Base-by-base conservation (phyloP, 768 basidiomycete species). In the Xerocomellus chrysenteron region DNA sequence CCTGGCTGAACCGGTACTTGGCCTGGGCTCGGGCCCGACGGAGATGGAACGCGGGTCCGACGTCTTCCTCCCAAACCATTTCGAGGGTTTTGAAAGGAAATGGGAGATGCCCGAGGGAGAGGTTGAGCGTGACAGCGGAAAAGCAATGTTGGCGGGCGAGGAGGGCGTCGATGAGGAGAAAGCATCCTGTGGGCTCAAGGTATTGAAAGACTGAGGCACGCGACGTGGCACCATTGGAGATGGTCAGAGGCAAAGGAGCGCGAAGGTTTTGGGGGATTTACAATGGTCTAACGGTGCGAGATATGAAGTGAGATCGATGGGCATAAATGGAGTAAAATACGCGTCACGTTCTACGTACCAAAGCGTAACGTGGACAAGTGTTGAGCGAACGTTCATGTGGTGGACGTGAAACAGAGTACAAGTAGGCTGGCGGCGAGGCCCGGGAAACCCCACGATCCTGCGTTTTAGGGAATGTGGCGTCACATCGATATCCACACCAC, bases 41-140 rank as follows among this genome's bases (percentile, higher is more conserved):
- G 76, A 60, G 37, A 78, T 60, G 36, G 76, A 61, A 67, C 80
- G 80, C 43, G 83, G 78, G 10, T 78, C 75, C 2, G 86, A 84
- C 4, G 79, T 75, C 55, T 85, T 84, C 41, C 85, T 78, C 14
- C 72, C 78, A 67, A 90, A 90, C 88, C 88, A 90, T 76, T 82
- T 85, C 0, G 85, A 80, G 2, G 88, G 84, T 59, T 80, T 85
- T 30, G 87, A 74, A 40, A 90, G 75, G 60, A 90, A 81, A 36
- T 84, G 79, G 1, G 86, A 80, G 55, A 90, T 78, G 4, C 86
- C 83, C 4, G 76, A 76, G 14, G 88, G 88, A 0, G 88, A 90
- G 10, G 72, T 75, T 7, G 88, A 84, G 63, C 87, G 86, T 30
- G 77, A 67, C 43, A 67, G 66, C 39, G 80, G 75, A 57, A 76